Evolutionary conservation across 192 early-diverging fungal genomes (phyloP).

Genomic region (Gonapodya prolifera): DNA sequence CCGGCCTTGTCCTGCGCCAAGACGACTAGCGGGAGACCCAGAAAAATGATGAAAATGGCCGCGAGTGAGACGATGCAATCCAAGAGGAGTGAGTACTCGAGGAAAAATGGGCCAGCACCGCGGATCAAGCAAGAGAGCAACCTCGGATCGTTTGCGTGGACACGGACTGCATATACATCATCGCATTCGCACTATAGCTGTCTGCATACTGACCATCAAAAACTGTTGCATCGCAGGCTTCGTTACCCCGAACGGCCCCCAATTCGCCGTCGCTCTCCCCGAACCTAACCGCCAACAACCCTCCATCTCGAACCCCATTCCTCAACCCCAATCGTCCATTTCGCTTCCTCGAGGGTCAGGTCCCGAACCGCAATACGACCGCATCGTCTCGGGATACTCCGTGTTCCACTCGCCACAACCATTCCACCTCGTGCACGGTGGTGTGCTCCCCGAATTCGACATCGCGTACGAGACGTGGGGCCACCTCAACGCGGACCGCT

Average conservation of each 20-base stretch:
- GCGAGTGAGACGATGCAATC: not conserved
- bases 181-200: too few relatives aligned
- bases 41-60: too few relatives aligned
- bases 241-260: not conserved
- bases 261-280: not conserved
- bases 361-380: slow-evolving; percentile 2
- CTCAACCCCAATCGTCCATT: not conserved
- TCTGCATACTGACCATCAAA: too few relatives aligned
- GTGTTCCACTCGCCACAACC: slow-evolving; percentile 30
- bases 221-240: not conserved
- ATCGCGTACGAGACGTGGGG: slow-evolving; percentile 99
- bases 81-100: not conserved
- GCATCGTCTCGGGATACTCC: slow-evolving; percentile 3
- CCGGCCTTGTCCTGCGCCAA: not conserved
- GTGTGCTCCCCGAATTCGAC: slow-evolving; percentile 54
- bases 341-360: not conserved
- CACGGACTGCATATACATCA: too few relatives aligned
- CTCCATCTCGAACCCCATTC: not conserved
- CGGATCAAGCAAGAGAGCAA: too few relatives aligned
- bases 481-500: slow-evolving; percentile 56
- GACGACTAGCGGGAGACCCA: too few relatives aligned
- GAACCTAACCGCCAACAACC: not conserved
- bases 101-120: not conserved
- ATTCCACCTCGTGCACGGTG: slow-evolving; percentile 72
- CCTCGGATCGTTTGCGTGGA: too few relatives aligned